Conservation (phyloP, 257 asterid species). For the Primulina tabacum region DNA sequence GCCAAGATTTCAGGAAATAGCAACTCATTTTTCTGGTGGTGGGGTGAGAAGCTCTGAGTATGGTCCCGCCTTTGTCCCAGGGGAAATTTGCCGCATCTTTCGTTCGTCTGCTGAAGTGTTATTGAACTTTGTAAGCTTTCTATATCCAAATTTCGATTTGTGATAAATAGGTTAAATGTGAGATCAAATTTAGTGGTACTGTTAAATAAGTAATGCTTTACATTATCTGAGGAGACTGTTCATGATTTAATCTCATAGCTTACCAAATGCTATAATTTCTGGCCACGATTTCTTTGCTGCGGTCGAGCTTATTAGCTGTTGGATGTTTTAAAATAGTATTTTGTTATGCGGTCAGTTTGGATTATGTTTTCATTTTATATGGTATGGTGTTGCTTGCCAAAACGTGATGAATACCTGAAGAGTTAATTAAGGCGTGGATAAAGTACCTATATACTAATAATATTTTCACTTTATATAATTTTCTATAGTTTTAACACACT, state of each 20-base stretch:
- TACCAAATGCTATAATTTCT: conserved; percentile 1
- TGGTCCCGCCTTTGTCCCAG: conserved; percentile 77
- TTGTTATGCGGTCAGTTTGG: neutral
- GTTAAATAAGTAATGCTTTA: conserved; percentile 1
- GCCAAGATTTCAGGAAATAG: conserved; percentile 69
- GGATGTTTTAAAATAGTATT: neutral
- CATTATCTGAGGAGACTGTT: conserved; percentile 1
- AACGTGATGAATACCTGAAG: conserved; percentile 10
- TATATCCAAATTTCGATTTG: conserved; percentile 22
- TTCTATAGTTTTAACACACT: conserved; percentile 24
- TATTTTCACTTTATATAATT: conserved; percentile 5
- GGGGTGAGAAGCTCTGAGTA: conserved; percentile 51
- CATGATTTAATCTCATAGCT: conserved; percentile 20
- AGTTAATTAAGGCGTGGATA: conserved; percentile 11
- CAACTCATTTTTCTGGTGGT: conserved; percentile 74
- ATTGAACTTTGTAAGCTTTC: conserved; percentile 72
- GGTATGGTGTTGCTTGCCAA: conserved; percentile 22
- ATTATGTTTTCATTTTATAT: neutral
- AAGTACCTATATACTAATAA: conserved; percentile 5
- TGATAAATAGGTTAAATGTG: conserved; percentile 2
- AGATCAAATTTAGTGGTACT: conserved; percentile 9
- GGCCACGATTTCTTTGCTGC: neutral
- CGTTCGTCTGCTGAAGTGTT: conserved; percentile 75
- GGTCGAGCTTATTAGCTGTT: conserved; percentile 2
- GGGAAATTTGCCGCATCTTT: conserved; percentile 75